These are phyloP conservation scores for Batkoa obscura DNA, from an alignment of 371 early-diverging fungal genomes.

Conservation along the genomic window DNA sequence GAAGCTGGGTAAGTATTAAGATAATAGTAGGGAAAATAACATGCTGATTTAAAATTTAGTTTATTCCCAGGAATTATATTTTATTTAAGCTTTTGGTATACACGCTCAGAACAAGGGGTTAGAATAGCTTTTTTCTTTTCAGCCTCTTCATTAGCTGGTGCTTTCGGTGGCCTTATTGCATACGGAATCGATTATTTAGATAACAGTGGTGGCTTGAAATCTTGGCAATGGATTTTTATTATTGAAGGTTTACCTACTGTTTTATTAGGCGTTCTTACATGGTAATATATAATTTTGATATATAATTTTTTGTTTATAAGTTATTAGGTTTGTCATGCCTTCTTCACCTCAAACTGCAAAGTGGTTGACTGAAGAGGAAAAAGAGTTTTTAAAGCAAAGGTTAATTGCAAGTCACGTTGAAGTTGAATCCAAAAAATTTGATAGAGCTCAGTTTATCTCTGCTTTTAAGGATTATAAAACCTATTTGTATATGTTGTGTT, in stretches of 20 bases:
- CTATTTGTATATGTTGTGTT: slow-evolving; percentile 21
- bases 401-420: neutral
- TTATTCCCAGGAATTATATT: slow-evolving; percentile 56
- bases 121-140: slow-evolving; percentile 48
- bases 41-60: slow-evolving; percentile 6
- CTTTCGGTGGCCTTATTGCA: slow-evolving; percentile 41
- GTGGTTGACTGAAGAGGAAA: slow-evolving; percentile 2
- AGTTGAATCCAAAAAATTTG: slow-evolving; percentile 15
- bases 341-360: neutral
- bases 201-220: slow-evolving; percentile 18
- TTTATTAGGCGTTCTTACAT: slow-evolving; percentile 1
- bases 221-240: slow-evolving; percentile 30
- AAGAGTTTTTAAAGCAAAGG: neutral
- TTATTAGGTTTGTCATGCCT: neutral
- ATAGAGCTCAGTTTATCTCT: slow-evolving; percentile 22
- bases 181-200: slow-evolving; percentile 31
- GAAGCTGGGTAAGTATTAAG: slow-evolving; percentile 3
- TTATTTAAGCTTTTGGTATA: slow-evolving; percentile 58
- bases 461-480: slow-evolving; percentile 29
- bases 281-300: neutral
- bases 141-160: slow-evolving; percentile 43
- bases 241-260: slow-evolving; percentile 7
- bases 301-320: neutral
- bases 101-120: slow-evolving; percentile 41
- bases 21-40: neutral